Base-by-base conservation (phyloP, 139 green algal genomes). In the Dunaliella sp. region DNA sequence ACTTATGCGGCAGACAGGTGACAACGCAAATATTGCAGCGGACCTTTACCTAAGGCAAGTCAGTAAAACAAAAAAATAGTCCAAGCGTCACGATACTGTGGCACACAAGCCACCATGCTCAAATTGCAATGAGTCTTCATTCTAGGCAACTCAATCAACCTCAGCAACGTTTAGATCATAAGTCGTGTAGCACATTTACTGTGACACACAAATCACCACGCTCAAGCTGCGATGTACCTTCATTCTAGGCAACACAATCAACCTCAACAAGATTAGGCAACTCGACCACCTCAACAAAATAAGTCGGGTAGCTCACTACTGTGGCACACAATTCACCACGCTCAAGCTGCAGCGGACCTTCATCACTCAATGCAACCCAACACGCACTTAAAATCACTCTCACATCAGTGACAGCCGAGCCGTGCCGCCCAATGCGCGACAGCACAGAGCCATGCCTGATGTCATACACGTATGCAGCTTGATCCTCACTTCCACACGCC, bases 381-480 rank as follows among this genome's bases (percentile, higher is more conserved):
- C 16, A 16, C 48, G 48, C 7, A 16, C 48, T 65, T 16, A 16
- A 26, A 7, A 65, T 26, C 48, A 65, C 48, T 26, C 48, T 65
- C 16, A 65, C 48, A 25, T 90, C 90, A 3, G 82, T 88, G 2
- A 94, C 90, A 1, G 89, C 88, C 3, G 93, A 90, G 2, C 58
- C 65, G 77, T 89, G 83, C 24, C 35, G 38, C 1, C 87, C 33
- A 33, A 90, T 75, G 36, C 88, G 84, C 36, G 88, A 81, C 32
- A 92, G 84, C 77, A 93, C 36, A 26, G 38, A 87, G 24, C 87
- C 88, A 38, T 88, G 86, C 26, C 89, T 81, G 35, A 94, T 31
- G 84, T 94, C 92, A 81, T 93, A 94, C 36, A 93, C 78, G 72
- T 91, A 91, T 25, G 84, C 90, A 37, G 86, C 85, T 87, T 92